Percentiles rank a stretch among this genome's conserved stretches.
Conservation (phyloP, 148 eudicot species). For the Chenopodium quinoa region DNA sequence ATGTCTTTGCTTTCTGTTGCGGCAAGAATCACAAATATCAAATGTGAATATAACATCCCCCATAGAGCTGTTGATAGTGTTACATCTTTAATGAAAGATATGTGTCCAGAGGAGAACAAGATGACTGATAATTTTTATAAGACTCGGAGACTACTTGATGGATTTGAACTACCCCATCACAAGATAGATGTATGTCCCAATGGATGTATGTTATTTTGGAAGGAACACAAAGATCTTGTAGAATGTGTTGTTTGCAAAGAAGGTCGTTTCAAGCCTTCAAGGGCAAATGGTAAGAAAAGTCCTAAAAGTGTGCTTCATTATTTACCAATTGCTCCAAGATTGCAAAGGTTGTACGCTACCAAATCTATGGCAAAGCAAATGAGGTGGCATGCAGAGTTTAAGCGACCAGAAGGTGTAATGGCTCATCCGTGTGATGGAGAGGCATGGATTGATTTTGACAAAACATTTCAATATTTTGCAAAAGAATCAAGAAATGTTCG, state of each 20-base stretch:
- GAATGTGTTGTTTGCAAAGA: background rate
- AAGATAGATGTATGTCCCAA: no score
- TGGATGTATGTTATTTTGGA: background rate
- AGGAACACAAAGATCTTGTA: background rate
- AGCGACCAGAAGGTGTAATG: background rate
- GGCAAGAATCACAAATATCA: background rate
- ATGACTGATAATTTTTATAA: no score
- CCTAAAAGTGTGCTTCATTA: background rate
- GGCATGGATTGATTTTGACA: background rate
- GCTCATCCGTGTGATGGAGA: slow-evolving; percentile 10
- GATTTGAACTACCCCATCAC: no score
- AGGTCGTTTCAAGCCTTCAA: background rate
- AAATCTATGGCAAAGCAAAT: background rate
- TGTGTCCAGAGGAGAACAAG: no score
- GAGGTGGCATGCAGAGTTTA: slow-evolving; percentile 9
- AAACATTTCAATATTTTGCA: no score
- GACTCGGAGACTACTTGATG: no score
- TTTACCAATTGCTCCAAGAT: slow-evolving; percentile 2
- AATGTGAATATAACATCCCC: slow-evolving; percentile 8
- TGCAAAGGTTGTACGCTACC: background rate
- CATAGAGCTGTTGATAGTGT: background rate
- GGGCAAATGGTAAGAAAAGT: background rate
- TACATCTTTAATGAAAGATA: no score
- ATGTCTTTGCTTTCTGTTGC: slow-evolving; percentile 4
- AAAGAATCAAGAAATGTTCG: no score